A percentile compares a stretch with the other conserved stretches of the same genome.
Conservation (phyloP, 495 filamentous ascomycete genomes). For the Astrothelium subdiscretum region DNA sequence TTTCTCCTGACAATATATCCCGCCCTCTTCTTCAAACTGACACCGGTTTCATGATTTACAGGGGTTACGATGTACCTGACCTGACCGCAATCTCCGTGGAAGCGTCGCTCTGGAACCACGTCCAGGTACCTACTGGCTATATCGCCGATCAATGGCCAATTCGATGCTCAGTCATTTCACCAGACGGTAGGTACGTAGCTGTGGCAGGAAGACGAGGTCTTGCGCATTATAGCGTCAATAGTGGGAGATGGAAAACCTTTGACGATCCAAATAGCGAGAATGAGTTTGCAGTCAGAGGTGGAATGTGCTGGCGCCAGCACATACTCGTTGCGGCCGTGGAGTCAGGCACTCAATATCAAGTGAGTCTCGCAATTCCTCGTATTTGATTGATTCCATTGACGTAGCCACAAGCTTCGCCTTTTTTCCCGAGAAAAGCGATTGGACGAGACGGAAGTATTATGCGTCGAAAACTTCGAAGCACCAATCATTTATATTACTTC, state of each 20-base stretch:
- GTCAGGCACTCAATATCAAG: conserved; percentile 68
- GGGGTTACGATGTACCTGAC: conserved; percentile 83
- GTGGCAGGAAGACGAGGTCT: conserved; percentile 86
- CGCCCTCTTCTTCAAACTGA: conserved; percentile 80
- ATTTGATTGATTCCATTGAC: background rate
- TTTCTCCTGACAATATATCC: conserved; percentile 77
- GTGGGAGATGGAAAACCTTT: conserved; percentile 93
- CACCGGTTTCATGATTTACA: conserved; percentile 76
- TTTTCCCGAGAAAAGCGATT: conserved; percentile 80
- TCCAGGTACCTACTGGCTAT: conserved; percentile 74
- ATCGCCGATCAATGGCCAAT: conserved; percentile 89
- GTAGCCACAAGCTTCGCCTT: conserved; percentile 52
- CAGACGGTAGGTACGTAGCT: conserved; percentile 88
- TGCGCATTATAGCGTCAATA: conserved; percentile 90
- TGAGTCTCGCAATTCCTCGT: conserved; percentile 19
- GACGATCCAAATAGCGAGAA: conserved; percentile 70
- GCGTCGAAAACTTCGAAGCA: conserved; percentile 64
- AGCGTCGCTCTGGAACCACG: conserved; percentile 81
- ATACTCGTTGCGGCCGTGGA: conserved; percentile 92
- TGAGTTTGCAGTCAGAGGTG: conserved; percentile 81
- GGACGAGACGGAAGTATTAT: conserved; percentile 58
- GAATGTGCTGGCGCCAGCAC: conserved; percentile 98
- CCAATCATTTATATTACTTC: conserved; percentile 77
- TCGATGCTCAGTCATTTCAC: conserved; percentile 68
- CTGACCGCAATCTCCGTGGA: conserved; percentile 88